A percentile compares a stretch with the other conserved stretches of the same genome.
These are phyloP conservation scores for Aspergillus fischeri DNA, from an alignment of 2,329 filamentous ascomycete species.

Conservation along the genomic window DNA sequence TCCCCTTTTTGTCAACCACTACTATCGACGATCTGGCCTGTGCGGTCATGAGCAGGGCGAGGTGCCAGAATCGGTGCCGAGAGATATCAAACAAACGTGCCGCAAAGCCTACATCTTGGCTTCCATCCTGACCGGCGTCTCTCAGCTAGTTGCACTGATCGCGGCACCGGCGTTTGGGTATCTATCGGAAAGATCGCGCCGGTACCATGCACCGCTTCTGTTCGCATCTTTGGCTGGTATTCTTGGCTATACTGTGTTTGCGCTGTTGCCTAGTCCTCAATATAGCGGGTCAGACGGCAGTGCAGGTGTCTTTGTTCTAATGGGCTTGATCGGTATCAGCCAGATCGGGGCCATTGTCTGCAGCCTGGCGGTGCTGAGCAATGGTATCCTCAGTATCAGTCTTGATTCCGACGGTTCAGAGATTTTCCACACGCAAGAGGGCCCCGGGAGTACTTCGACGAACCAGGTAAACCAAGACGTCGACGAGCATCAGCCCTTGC, in stretches of 20 bases:
- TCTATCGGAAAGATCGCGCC: slow-evolving; percentile 63
- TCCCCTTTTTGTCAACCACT: slow-evolving; percentile 86
- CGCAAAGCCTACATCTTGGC: slow-evolving; percentile 82
- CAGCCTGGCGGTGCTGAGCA: slow-evolving; percentile 81
- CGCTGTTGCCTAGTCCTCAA: slow-evolving; percentile 72
- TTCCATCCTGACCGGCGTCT: slow-evolving; percentile 80
- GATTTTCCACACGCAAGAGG: not conserved
- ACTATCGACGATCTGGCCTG: slow-evolving; percentile 75
- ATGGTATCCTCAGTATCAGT: slow-evolving; percentile 61
- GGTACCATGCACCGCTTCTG: slow-evolving; percentile 70
- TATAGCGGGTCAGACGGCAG: slow-evolving; percentile 65
- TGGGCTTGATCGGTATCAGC: slow-evolving; percentile 78
- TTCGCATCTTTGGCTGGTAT: slow-evolving; percentile 69
- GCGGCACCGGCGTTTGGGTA: slow-evolving; percentile 86
- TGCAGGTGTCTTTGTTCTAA: slow-evolving; percentile 67
- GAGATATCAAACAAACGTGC: slow-evolving; percentile 79
- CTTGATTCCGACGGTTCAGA: slow-evolving; percentile 8
- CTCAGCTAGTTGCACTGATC: slow-evolving; percentile 79
- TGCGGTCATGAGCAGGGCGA: slow-evolving; percentile 53
- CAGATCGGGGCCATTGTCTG: slow-evolving; percentile 97
- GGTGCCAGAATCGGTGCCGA: slow-evolving; percentile 25
- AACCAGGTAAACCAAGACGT: slow-evolving; percentile 8
- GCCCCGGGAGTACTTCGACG: not conserved
- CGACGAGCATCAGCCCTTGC: slow-evolving; percentile 30
- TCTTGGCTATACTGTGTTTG: slow-evolving; percentile 72